A percentile compares a stretch with the other conserved stretches of the same genome.
These are phyloP conservation scores for Brassica rapa DNA, from an alignment of 345 rosid species.

Conservation along the genomic window DNA sequence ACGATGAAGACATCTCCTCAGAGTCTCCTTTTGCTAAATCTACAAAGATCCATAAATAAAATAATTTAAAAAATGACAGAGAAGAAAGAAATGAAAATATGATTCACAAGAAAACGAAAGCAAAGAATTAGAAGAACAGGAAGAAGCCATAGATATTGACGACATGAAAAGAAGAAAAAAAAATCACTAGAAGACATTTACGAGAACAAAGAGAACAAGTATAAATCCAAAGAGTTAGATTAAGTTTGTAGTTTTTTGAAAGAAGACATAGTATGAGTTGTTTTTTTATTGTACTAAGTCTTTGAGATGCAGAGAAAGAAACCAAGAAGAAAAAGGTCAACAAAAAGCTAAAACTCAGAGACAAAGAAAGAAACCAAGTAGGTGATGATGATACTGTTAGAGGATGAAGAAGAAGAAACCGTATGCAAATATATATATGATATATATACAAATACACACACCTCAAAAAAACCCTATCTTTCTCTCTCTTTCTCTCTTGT, in stretches of 20 bases:
- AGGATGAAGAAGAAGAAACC: slow-evolving; percentile 35
- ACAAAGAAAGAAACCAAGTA: slow-evolving; percentile 37
- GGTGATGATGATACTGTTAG: slow-evolving; percentile 34
- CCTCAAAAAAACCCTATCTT: slow-evolving; percentile 34
- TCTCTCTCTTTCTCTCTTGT: slow-evolving; percentile 6
- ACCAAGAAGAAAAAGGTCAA: slow-evolving; percentile 45
- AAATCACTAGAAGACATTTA: slow-evolving; percentile 44
- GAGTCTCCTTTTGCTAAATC: slow-evolving; percentile 21
- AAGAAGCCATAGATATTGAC: slow-evolving; percentile 40
- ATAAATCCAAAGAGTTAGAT: slow-evolving; percentile 41
- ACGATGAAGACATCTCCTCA: slow-evolving; percentile 39
- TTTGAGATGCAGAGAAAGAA: slow-evolving; percentile 39
- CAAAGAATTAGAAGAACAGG: slow-evolving; percentile 43
- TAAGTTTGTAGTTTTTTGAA: slow-evolving; percentile 41
- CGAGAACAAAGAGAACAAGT: slow-evolving; percentile 35
- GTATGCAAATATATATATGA: slow-evolving; percentile 18
- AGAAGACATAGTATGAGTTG: slow-evolving; percentile 38
- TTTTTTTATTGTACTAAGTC: slow-evolving; percentile 37
- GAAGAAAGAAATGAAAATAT: slow-evolving; percentile 24
- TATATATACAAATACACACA: slow-evolving; percentile 28
- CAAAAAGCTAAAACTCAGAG: slow-evolving; percentile 34
- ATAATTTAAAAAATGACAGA: slow-evolving; percentile 16
- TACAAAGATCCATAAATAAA: slow-evolving; percentile 35
- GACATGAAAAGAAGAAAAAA: slow-evolving; percentile 30
- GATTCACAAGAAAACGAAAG: slow-evolving; percentile 39